Base-by-base conservation (phyloP, 2,329 filamentous ascomycete genomes). In the Bisporella sp. region DNA sequence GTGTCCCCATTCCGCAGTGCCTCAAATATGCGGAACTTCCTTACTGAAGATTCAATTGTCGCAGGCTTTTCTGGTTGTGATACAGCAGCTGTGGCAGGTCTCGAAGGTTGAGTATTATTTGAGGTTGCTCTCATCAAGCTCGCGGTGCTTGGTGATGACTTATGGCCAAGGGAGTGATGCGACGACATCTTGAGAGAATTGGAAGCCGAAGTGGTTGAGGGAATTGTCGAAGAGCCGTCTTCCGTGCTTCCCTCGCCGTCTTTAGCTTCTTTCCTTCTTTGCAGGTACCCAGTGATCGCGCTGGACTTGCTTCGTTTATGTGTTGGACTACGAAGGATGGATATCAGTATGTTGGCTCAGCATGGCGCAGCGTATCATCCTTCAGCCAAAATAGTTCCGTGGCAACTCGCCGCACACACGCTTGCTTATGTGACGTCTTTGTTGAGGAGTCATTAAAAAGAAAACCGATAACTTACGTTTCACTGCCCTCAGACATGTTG, bases 21-120 rank as follows among this genome's bases (percentile, higher is more conserved):
- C 71, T 97, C 93, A 64, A 97, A 96, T 44, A 96, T 82, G 58
- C 91, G 84, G 69, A 99, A 99, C 58, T 95, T 91, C 64, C 87
- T 83, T 48, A 99, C 89, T 0, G 92, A 96, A 68, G 96, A 90
- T 66, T 99, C 91, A 52, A 99, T 87, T 29, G 81, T 83, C 55
- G 72, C 53, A 4, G 58, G 53, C 32, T 64, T 66, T 13, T 65
- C 64, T 32, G 54, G 57, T 13, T 46, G 28, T 4, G 57, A 46
- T 28, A 51, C 11, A 39, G 53, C 47, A 21, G 52, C 21, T 29
- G 57, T 46, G 49, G 55, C 54, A 29, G 49, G 50, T 54, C 50
- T 51, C 5, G 58, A 40, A 8, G 8, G 35, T 8, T 48, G 31
- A 7, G 57, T 51, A 7, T 58, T 12, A 46, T 57, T 63, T 5